Evolutionary conservation across 495 filamentous ascomycete species (phyloP).

Genomic region (Mytilinidion resinicola): DNA sequence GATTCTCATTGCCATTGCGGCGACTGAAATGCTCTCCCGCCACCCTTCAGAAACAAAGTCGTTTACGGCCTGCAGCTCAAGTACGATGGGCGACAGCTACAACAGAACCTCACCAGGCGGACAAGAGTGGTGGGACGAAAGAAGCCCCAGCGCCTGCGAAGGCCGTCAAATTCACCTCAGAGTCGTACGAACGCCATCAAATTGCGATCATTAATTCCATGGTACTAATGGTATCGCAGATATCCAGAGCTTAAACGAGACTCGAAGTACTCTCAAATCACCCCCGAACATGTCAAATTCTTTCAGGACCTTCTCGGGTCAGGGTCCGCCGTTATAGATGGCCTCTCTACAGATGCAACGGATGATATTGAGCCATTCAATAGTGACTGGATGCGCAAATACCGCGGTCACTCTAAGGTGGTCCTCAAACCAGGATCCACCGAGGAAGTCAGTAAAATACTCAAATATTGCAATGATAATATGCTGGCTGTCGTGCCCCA

Average conservation of each 20-base stretch:
- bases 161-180: conserved; percentile 67
- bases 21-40: conserved; percentile 6
- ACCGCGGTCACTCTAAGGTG: conserved; percentile 79
- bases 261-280: conserved; percentile 59
- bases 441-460: conserved; percentile 76
- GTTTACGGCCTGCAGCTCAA: conserved; percentile 15
- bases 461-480: conserved; percentile 90
- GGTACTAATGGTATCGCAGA: conserved; percentile 29
- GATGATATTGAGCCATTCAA: conserved; percentile 87
- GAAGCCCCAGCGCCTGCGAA: conserved; percentile 38
- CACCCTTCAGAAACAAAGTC: background rate
- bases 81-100: conserved; percentile 35
- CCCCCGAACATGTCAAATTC: conserved; percentile 66
- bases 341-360: conserved; percentile 60
- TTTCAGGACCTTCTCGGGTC: conserved; percentile 72
- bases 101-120: conserved; percentile 37
- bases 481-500: conserved; percentile 93
- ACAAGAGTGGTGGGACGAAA: conserved; percentile 31
- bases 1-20: conserved; percentile 22
- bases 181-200: conserved; percentile 45
- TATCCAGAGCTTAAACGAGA: conserved; percentile 81
- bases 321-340: conserved; percentile 76
- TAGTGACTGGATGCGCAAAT: conserved; percentile 98
- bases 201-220: background rate
- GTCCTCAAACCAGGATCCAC: conserved; percentile 79